phyloP scores from a whole-genome alignment of 805 yeast genomes.

The Cyberlindnera samutprakarnensis region DNA sequence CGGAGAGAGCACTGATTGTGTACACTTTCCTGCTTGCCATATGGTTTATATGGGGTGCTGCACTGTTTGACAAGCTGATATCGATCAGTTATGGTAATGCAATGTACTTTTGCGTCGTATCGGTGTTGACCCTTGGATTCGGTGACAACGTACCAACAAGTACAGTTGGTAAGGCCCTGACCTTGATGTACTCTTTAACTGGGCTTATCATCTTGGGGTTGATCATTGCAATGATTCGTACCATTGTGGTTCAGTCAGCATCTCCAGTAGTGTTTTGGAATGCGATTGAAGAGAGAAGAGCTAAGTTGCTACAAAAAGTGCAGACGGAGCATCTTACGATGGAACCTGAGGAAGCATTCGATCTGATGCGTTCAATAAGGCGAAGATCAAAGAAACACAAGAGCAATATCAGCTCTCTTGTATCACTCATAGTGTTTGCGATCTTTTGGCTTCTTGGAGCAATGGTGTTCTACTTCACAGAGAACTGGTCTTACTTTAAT shows the following conservation, averaged over 20 bases:
- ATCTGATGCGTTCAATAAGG: slow-evolving; percentile 46
- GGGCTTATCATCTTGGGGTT: slow-evolving; percentile 74
- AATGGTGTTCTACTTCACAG: slow-evolving; percentile 47
- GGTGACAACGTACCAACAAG: slow-evolving; percentile 63
- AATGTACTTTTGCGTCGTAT: slow-evolving; percentile 64
- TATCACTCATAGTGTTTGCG: slow-evolving; percentile 35
- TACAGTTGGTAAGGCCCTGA: slow-evolving; percentile 47
- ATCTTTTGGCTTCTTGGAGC: slow-evolving; percentile 73
- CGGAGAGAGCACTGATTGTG: slow-evolving; percentile 68
- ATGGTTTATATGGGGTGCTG: slow-evolving; percentile 73
- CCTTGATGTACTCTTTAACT: slow-evolving; percentile 54
- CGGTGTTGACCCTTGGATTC: slow-evolving; percentile 71
- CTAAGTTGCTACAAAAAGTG: slow-evolving; percentile 21
- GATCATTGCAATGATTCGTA: slow-evolving; percentile 60
- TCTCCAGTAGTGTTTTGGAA: slow-evolving; percentile 64
- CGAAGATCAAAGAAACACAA: slow-evolving; percentile 30
- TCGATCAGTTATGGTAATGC: slow-evolving; percentile 53
- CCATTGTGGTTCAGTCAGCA: slow-evolving; percentile 52
- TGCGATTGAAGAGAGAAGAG: slow-evolving; percentile 46
- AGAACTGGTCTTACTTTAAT: slow-evolving; percentile 66
- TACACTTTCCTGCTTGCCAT: slow-evolving; percentile 56
- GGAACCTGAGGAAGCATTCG: slow-evolving; percentile 42
- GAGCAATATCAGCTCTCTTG: slow-evolving; percentile 30
- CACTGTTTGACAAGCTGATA: slow-evolving; percentile 40
- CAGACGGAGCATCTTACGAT: slow-evolving; percentile 15